Evolutionary conservation across 2,329 filamentous ascomycete genomes (phyloP), one percentile per base, ranked within the genome.

Genomic region (Penicillium palitans): DNA sequence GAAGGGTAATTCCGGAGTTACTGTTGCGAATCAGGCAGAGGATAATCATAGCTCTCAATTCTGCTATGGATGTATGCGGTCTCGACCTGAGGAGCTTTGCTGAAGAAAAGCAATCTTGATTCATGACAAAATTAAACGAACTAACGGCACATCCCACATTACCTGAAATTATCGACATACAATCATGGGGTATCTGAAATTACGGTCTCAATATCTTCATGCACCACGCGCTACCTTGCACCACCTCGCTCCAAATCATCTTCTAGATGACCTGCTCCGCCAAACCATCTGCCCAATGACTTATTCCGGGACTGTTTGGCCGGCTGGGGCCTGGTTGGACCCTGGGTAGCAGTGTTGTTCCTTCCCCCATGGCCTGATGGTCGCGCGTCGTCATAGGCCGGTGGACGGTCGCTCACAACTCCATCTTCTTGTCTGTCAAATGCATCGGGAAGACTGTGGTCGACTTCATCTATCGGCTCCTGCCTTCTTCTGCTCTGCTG

Each of bases 1-100:
- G 5, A 86, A 86, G 4, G 87, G 90, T 67, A 83, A 84, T 61
- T 82, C 84, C 44, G 87, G 85, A 79, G 83, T 61, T 45, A 66
- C 62, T n/a, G 60, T 59, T 21, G 57, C 52, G 39, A 58, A 56
- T 29, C 60, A 67, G 82, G 39, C 79, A 76, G 75, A 71, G 78
- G 63, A 88, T 79, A 78, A 84, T 83, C 72, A 88, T 55, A 56
- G 52, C 29, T 57, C 62, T 59, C 57, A 61, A 46, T 70, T 76
- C 49, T 80, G 79, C 63, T 80, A 79, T 63, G 78, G 76, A 37
- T 80, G 79, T 59, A 66, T 70, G 54, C 75, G 79, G 58, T 78
- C 77, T 55, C 68, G 72, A 15, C 72, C 72, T 37, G 68, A 66
- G 48, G 46, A 61, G 46, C 62, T 53, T 45, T 68, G 56, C 48